phyloP scores from a whole-genome alignment of 2,329 filamentous ascomycete genomes.

The Coniella vitis region DNA sequence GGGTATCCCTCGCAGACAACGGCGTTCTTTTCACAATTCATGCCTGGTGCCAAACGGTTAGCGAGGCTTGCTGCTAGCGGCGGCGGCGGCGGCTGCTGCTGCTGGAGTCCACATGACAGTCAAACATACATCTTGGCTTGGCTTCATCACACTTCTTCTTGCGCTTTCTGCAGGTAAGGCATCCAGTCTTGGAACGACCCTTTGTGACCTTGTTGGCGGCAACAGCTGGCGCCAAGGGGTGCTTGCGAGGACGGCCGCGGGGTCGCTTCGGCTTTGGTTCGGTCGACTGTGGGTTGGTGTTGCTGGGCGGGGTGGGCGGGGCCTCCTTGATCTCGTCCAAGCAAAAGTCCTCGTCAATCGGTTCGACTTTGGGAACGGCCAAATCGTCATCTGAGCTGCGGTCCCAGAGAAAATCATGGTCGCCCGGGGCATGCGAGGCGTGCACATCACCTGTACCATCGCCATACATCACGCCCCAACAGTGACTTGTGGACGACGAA shows the following conservation, averaged over 20 bases:
- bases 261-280: conserved; percentile 52
- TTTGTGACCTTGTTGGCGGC: conserved; percentile 67
- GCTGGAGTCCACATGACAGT: background rate
- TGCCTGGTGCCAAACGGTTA: conserved; percentile 42
- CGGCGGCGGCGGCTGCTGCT: too few species aligned
- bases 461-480: conserved; percentile 36
- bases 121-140: conserved; percentile 56
- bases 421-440: conserved; percentile 8
- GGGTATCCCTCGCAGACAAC: conserved; percentile 88
- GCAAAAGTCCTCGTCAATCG: conserved; percentile 48
- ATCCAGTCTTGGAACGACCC: conserved; percentile 64
- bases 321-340: conserved; percentile 45
- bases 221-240: conserved; percentile 55
- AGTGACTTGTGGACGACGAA: conserved; percentile 39
- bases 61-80: background rate
- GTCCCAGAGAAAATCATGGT: conserved; percentile 40
- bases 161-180: conserved; percentile 59
- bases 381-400: conserved; percentile 38
- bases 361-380: conserved; percentile 49
- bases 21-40: conserved; percentile 90
- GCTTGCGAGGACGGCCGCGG: conserved; percentile 76
- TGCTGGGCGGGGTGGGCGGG: conserved; percentile 25
- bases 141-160: conserved; percentile 70
- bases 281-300: conserved; percentile 17
- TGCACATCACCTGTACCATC: conserved; percentile 19